phyloP scores from a whole-genome alignment of 148 eudicot species.

The Fagopyrum homotropicum region DNA sequence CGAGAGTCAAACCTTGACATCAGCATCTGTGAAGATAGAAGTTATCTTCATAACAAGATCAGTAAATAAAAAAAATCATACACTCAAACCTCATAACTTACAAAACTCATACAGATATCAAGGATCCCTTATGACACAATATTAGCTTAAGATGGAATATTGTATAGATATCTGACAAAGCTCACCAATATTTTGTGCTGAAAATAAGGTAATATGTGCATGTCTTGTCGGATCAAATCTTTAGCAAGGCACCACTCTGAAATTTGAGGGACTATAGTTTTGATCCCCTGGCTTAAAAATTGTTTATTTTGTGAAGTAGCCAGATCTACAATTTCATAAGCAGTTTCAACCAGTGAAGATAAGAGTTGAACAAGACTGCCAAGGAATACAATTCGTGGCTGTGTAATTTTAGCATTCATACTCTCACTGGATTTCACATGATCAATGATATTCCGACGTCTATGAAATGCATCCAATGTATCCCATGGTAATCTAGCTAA shows the following conservation, averaged over 20 bases:
- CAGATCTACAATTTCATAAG: conserved; percentile 22
- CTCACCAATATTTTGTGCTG: conserved; percentile 85
- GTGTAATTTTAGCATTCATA: conserved; percentile 19
- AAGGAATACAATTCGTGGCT: conserved; percentile 30
- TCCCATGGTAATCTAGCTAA: conserved; percentile 52
- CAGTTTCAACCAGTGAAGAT: conserved; percentile 46
- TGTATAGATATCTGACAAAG: background rate
- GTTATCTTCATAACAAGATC: background rate
- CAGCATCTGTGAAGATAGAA: conserved; percentile 48
- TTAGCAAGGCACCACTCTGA: conserved; percentile 40
- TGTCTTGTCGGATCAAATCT: conserved; percentile 19
- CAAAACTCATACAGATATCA: background rate
- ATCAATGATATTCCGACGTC: conserved; percentile 12
- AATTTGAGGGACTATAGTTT: conserved; percentile 44
- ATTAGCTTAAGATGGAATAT: too few species aligned
- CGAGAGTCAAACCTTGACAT: conserved; percentile 62
- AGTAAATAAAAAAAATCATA: background rate
- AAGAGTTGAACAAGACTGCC: conserved; percentile 68
- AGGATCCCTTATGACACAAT: background rate
- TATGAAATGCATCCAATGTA: conserved; percentile 22
- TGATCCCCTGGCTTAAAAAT: conserved; percentile 27
- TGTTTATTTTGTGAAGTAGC: conserved; percentile 18
- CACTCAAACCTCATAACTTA: background rate
- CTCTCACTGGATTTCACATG: conserved; percentile 16
- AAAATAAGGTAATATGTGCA: conserved; percentile 44